Evolutionary conservation across 805 yeast genomes (phyloP).

Genomic region (Blastobotrys peoriensis): DNA sequence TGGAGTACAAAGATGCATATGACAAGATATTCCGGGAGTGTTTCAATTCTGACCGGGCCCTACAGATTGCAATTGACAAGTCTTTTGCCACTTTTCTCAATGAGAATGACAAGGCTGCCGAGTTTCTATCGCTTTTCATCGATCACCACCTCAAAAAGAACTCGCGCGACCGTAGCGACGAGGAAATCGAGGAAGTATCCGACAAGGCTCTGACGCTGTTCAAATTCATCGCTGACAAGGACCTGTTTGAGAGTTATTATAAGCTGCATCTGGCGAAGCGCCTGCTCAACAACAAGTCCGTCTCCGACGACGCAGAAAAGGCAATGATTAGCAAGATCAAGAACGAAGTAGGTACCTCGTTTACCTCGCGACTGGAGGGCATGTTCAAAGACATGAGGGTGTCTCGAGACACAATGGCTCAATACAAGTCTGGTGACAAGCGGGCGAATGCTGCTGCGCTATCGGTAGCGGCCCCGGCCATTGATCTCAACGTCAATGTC

Average conservation of each 20-base stretch:
- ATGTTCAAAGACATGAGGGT: conserved; percentile 77
- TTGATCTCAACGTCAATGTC: conserved; percentile 45
- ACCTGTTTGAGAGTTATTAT: conserved; percentile 76
- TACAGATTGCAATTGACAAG: conserved; percentile 51
- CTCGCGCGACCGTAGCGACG: conserved; percentile 41
- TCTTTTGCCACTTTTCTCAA: conserved; percentile 62
- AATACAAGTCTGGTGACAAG: conserved; percentile 32
- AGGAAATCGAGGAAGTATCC: conserved; percentile 43
- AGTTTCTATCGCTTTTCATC: conserved; percentile 50
- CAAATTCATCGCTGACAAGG: conserved; percentile 71
- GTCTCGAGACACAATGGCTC: conserved; percentile 44
- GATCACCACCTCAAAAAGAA: conserved; percentile 52
- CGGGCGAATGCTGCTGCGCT: conserved; percentile 3
- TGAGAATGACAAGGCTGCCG: conserved; percentile 42
- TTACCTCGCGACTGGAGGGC: conserved; percentile 73
- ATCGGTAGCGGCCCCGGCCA: conserved; percentile 20
- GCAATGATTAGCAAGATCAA: conserved; percentile 58
- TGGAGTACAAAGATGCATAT: conserved; percentile 47
- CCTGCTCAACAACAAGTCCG: conserved; percentile 44
- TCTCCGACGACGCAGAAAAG: conserved; percentile 61
- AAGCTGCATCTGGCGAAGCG: conserved; percentile 84
- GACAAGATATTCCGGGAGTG: conserved; percentile 42
- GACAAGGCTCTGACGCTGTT: conserved; percentile 56
- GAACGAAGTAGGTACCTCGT: conserved; percentile 72
- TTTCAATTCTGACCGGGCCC: conserved; percentile 41